A percentile compares a stretch with the other conserved stretches of the same genome.
phyloP scores from a whole-genome alignment of 495 filamentous ascomycete species.

The Xylaria bambusicola region DNA sequence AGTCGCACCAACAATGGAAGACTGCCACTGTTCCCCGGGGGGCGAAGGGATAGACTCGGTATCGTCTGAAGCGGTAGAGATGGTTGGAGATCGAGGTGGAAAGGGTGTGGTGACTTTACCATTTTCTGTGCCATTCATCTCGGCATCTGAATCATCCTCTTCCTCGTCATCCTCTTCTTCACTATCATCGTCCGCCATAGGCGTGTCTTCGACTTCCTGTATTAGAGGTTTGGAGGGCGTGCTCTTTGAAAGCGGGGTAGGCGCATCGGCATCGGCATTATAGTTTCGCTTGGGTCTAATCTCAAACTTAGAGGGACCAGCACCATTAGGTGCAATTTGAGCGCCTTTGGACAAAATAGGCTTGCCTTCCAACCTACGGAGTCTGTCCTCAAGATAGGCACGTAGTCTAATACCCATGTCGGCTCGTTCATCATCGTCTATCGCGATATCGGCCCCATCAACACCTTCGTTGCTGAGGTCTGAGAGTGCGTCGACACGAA shows the following conservation, averaged over 20 bases:
- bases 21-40: constrained; percentile 35
- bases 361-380: constrained; percentile 87
- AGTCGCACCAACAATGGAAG: constrained; percentile 32
- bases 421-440: constrained; percentile 84
- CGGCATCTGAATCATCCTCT: constrained; percentile 32
- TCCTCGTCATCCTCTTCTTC: constrained; percentile 33
- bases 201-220: constrained; percentile 57
- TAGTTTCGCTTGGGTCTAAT: constrained; percentile 95
- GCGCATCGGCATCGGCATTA: constrained; percentile 89
- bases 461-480: constrained; percentile 67
- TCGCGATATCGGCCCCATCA: constrained; percentile 61
- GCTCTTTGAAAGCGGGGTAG: constrained; percentile 68
- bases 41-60: constrained; percentile 29
- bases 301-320: constrained; percentile 76
- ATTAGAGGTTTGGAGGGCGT: constrained; percentile 57
- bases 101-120: constrained; percentile 24
- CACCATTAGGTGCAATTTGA: constrained; percentile 72
- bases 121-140: constrained; percentile 29
- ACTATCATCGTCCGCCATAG: constrained; percentile 35
- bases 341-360: constrained; percentile 76
- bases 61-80: constrained; percentile 33
- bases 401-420: constrained; percentile 72
- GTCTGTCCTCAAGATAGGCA: constrained; percentile 79
- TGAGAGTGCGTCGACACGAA: constrained; percentile 88
- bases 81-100: constrained; percentile 20